Conservation (phyloP, 129 eudicot genomes). For the Cynara cardunculus region DNA sequence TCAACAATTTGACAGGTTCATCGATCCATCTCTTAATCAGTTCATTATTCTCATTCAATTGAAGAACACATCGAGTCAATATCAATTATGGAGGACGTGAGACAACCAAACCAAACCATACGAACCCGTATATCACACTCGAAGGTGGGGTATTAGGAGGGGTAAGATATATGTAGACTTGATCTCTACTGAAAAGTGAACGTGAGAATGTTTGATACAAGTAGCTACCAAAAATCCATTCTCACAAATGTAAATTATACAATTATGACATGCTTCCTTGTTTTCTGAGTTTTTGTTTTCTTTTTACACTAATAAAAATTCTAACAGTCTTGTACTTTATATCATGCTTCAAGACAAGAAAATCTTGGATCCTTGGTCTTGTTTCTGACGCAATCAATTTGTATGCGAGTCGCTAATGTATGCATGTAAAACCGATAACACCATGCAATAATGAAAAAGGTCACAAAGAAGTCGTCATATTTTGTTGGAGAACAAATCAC, state of each 20-base stretch:
- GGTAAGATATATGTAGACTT: neutral
- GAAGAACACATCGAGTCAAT: too few species aligned
- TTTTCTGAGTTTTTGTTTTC: conserved; percentile 18
- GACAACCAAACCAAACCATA: neutral
- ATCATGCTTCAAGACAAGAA: neutral
- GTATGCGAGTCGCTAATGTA: neutral
- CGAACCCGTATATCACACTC: neutral
- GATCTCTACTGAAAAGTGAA: neutral
- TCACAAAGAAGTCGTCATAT: conserved; percentile 6
- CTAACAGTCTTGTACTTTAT: neutral
- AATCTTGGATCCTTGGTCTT: neutral
- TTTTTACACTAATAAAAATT: neutral
- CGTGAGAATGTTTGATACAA: neutral
- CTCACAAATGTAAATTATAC: neutral
- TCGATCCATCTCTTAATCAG: neutral
- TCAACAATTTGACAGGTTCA: neutral
- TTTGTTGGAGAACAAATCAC: too few species aligned
- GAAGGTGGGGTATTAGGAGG: neutral
- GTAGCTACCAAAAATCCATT: neutral
- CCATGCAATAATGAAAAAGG: conserved; percentile 20
- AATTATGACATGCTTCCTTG: neutral
- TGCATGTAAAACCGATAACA: neutral
- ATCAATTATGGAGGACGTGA: neutral
- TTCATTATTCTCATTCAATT: neutral
- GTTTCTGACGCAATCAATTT: conserved; percentile 8